These are phyloP conservation scores for Rhodomyrtus tomentosa DNA, from an alignment of 345 rosid species.

Conservation along the genomic window DNA sequence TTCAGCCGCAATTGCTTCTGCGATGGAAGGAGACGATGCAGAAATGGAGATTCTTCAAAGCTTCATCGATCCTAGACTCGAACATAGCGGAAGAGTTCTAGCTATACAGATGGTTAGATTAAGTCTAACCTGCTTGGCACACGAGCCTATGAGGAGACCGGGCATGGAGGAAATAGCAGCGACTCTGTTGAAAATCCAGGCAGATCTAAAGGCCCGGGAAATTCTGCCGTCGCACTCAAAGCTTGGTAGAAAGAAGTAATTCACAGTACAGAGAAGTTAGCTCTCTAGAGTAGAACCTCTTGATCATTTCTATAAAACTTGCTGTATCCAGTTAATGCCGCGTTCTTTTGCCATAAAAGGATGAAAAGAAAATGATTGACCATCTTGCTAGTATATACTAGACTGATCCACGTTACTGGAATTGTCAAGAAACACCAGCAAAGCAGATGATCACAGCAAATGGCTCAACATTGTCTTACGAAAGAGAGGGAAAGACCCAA, in stretches of 20 bases:
- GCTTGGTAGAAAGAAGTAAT: background rate
- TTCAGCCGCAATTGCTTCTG: conserved; percentile 3
- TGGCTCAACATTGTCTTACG: background rate
- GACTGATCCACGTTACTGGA: background rate
- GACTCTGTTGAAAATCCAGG: conserved; percentile 21
- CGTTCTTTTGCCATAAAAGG: background rate
- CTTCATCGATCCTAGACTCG: conserved; percentile 15
- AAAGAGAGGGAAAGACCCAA: background rate
- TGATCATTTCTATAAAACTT: background rate
- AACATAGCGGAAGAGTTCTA: background rate
- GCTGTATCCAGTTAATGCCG: background rate
- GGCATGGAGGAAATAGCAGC: conserved; percentile 26
- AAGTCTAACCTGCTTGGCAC: conserved; percentile 21
- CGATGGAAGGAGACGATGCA: conserved; percentile 3
- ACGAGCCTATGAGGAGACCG: conserved; percentile 23
- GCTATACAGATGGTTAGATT: conserved; percentile 10
- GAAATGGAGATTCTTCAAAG: conserved; percentile 7
- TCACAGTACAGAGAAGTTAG: background rate
- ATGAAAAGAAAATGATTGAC: background rate
- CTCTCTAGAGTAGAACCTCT: background rate
- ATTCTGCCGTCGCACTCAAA: background rate
- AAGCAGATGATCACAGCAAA: background rate
- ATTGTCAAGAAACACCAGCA: background rate
- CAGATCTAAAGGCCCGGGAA: background rate
- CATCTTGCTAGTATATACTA: background rate